These are phyloP conservation scores for Clavariopsis aquatica DNA, from an alignment of 495 filamentous ascomycete species.

Conservation along the genomic window DNA sequence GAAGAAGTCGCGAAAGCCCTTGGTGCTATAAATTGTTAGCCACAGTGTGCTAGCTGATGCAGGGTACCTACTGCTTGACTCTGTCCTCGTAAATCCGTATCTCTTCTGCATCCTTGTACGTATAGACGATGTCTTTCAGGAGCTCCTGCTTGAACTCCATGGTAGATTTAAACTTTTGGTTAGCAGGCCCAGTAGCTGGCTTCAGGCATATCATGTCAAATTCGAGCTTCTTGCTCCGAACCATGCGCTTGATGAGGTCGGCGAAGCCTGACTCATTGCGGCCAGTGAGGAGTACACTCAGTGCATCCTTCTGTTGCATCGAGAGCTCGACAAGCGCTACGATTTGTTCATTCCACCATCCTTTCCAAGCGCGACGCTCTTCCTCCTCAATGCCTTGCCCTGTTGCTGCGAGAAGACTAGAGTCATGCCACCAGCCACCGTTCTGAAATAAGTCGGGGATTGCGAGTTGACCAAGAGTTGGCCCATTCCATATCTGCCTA, in stretches of 20 bases:
- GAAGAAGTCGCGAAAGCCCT: conserved; percentile 81
- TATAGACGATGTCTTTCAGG: conserved; percentile 74
- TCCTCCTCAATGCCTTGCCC: conserved; percentile 82
- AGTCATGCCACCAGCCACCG: conserved; percentile 98
- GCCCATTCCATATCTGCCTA: conserved; percentile 77
- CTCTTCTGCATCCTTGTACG: conserved; percentile 79
- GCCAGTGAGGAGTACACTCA: conserved; percentile 89
- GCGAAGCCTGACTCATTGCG: conserved; percentile 74
- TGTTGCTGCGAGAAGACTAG: conserved; percentile 78
- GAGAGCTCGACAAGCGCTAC: conserved; percentile 77
- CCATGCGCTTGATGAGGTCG: conserved; percentile 80
- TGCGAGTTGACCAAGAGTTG: conserved; percentile 73
- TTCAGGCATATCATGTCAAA: conserved; percentile 92
- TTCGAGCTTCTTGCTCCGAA: conserved; percentile 71
- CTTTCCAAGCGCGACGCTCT: conserved; percentile 80
- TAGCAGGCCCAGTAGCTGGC: conserved; percentile 75
- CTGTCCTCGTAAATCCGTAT: conserved; percentile 72
- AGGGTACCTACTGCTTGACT: conserved; percentile 57
- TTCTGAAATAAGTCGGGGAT: conserved; percentile 73
- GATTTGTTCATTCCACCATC: conserved; percentile 98
- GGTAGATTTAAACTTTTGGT: conserved; percentile 72
- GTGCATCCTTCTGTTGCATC: conserved; percentile 81
- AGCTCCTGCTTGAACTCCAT: conserved; percentile 88
- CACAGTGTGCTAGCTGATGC: background rate
- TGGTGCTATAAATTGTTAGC: conserved; percentile 50